Evolutionary conservation across 495 filamentous ascomycete species (phyloP), one percentile per base, ranked within the genome.

Genomic region (Physcia stellaris): DNA sequence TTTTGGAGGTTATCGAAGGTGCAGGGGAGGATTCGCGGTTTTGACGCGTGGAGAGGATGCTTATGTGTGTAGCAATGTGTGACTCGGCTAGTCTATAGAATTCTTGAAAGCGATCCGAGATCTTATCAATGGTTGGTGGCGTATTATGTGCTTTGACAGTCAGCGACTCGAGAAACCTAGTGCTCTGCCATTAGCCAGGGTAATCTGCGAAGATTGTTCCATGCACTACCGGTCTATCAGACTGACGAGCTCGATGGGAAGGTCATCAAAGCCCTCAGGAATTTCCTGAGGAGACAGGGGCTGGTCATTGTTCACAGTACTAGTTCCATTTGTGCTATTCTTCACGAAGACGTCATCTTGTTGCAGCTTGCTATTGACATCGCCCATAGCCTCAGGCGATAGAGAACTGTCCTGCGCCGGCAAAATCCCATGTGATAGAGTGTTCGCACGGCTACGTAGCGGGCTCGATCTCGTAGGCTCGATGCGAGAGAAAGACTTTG

Each of bases 211-310:
- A n/a, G n/a, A n/a, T n/a, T n/a, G n/a, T n/a, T n/a, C n/a, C n/a
- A n/a, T n/a, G n/a, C n/a, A n/a, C 41, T 65, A 87, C 83, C 82
- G 78, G 56, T 98, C 90, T 28, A 79, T 81, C 51, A 95, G 62
- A 63, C 83, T 90, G 24, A 85, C 63, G 40, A 98, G 68, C 65
- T 98, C 90, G 46, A 94, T 83, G 7, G 90, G 90, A 29, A 98
- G 78, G 49, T 93, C 80, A 47, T 93, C 62, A 42, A 74, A 65
- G 32, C 66, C 42, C 43, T 67, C 61, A 16, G 59, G 55, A 17
- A 63, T 56, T 26, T 56, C 49, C 38, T 56, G 54, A 19, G 57
- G 54, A 10, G 54, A 61, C 11, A n/a, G n/a, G n/a, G n/a, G n/a
- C n/a, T 58, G 51, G 6, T 51, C 40, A 19, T 48, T 35, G 15